These are phyloP conservation scores for Populus hybrid DNA, from an alignment of 441 rosid species.

Conservation along the genomic window DNA sequence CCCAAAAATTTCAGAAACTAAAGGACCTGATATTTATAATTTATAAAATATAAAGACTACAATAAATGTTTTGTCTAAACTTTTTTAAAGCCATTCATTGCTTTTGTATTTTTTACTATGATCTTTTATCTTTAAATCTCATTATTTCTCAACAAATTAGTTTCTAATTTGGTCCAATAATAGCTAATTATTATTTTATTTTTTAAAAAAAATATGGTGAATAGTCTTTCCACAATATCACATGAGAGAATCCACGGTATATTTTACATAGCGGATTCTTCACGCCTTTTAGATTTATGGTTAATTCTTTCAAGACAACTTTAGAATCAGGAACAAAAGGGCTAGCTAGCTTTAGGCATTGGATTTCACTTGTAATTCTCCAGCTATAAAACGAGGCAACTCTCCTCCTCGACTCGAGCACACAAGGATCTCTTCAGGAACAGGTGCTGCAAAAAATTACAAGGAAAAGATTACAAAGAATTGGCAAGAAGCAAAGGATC, in stretches of 20 bases:
- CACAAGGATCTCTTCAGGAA: background rate
- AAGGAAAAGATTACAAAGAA: background rate
- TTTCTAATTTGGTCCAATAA: background rate
- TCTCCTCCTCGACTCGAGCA: too few species aligned
- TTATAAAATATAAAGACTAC: too few species aligned
- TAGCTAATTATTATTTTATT: too few species aligned
- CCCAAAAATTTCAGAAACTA: too few species aligned
- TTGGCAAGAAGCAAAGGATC: background rate
- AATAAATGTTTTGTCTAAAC: fast-evolving
- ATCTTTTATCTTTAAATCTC: too few species aligned
- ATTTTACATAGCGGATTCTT: too few species aligned
- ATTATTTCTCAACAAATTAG: background rate
- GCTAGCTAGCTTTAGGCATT: background rate
- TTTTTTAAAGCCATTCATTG: background rate
- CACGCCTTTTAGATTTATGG: too few species aligned
- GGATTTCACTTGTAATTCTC: too few species aligned
- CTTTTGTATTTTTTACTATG: background rate
- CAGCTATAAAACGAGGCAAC: too few species aligned
- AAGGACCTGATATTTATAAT: too few species aligned
- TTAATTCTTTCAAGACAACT: background rate
- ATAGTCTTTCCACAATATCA: fast-evolving
- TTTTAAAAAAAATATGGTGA: too few species aligned
- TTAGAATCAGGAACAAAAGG: background rate
- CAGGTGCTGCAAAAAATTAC: background rate
- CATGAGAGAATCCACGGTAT: background rate